phyloP scores from a whole-genome alignment of 2,329 filamentous ascomycete genomes.

The Trichoderma citrinoviride region DNA sequence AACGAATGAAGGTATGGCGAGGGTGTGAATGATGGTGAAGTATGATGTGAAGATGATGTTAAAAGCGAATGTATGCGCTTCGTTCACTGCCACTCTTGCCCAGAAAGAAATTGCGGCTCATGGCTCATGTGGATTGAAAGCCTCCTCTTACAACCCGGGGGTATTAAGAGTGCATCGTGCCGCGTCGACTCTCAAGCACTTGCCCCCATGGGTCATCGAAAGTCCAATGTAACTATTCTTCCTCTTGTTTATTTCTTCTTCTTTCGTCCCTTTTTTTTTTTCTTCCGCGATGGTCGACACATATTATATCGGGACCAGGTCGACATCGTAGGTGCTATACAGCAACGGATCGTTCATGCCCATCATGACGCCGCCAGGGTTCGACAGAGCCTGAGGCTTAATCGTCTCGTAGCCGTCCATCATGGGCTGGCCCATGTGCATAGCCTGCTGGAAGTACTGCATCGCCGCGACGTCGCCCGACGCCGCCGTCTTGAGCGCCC shows the following conservation, averaged over 20 bases:
- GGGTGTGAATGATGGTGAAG: no score
- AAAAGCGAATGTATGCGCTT: neutral
- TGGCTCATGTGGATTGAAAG: no score
- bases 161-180: no score
- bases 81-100: no score
- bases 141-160: no score
- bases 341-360: conserved; percentile 59
- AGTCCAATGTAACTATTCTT: no score
- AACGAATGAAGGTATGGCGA: no score
- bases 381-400: conserved; percentile 53
- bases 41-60: no score
- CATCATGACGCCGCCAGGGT: conserved; percentile 53
- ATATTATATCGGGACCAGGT: conserved; percentile 42
- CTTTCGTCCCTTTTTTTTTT: neutral
- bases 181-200: no score
- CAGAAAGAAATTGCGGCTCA: no score
- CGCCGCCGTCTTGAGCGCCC: conserved; percentile 33
- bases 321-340: conserved; percentile 51
- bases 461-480: conserved; percentile 33
- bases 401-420: conserved; percentile 54
- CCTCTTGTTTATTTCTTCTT: neutral
- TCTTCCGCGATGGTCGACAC: neutral
- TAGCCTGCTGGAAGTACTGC: conserved; percentile 44
- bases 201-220: no score
- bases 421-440: conserved; percentile 49